Evolutionary conservation across 2,329 filamentous ascomycete genomes (phyloP).

Genomic region (Monosporascus ibericus): DNA sequence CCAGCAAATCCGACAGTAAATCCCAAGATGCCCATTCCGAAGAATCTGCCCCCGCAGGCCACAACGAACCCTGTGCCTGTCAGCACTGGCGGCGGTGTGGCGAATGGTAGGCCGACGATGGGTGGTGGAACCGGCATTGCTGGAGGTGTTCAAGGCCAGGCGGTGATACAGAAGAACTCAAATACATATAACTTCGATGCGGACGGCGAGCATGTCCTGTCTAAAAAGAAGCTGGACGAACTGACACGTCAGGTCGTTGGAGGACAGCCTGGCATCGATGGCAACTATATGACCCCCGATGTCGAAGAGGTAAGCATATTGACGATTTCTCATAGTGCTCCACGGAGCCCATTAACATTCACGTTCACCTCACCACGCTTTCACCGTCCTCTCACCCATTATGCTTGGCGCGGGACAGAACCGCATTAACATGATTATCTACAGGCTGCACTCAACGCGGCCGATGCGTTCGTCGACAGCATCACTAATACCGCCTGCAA

Average conservation of each 20-base stretch:
- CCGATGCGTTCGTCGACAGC: constrained; percentile 91
- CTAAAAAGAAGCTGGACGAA: constrained; percentile 95
- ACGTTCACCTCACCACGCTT: background rate
- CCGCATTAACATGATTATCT: constrained; percentile 7
- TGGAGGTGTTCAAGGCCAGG: constrained; percentile 80
- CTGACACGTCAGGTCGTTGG: constrained; percentile 88
- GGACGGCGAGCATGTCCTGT: constrained; percentile 88
- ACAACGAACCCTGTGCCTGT: constrained; percentile 69
- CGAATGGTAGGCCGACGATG: constrained; percentile 72
- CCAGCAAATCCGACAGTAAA: constrained; percentile 37
- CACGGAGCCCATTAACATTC: constrained; percentile 1
- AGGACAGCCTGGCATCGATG: constrained; percentile 63
- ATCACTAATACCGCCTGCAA: constrained; percentile 83
- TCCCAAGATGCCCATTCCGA: constrained; percentile 74
- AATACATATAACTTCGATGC: constrained; percentile 76
- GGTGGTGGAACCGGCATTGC: constrained; percentile 70
- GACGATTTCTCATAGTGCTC: too few relatives aligned
- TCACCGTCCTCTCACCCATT: constrained; percentile 5
- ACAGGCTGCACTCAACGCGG: constrained; percentile 79
- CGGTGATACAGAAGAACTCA: constrained; percentile 74
- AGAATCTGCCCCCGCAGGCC: constrained; percentile 63
- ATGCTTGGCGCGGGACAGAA: background rate
- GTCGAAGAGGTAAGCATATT: constrained; percentile 75
- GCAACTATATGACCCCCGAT: constrained; percentile 77
- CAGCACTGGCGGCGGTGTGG: constrained; percentile 54